phyloP scores from a whole-genome alignment of 306 rosid species.

The Cicer judaicum region DNA sequence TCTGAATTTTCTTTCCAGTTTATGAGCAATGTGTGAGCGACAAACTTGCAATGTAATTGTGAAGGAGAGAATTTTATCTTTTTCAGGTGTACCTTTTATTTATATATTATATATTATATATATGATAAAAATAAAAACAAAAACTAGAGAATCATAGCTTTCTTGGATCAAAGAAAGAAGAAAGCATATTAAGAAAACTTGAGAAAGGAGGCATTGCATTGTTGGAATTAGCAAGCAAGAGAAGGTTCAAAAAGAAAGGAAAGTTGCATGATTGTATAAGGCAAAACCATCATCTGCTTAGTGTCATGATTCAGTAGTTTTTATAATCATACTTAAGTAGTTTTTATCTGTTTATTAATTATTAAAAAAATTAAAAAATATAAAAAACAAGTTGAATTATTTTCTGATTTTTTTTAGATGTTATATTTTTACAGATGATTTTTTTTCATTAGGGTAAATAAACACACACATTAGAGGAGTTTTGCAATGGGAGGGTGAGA shows the following conservation, averaged over 20 bases:
- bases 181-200: slow-evolving; percentile 93
- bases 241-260: slow-evolving; percentile 59
- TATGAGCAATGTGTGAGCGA: slow-evolving; percentile 55
- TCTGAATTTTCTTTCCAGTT: slow-evolving; percentile 47
- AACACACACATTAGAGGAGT: too few species aligned
- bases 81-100: slow-evolving; percentile 48
- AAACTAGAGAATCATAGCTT: slow-evolving; percentile 75
- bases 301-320: neutral
- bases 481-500: too few species aligned
- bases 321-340: too few species aligned
- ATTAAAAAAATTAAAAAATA: too few species aligned
- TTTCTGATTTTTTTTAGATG: too few species aligned
- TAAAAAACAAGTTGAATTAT: too few species aligned
- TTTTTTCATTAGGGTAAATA: too few species aligned
- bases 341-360: too few species aligned
- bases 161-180: slow-evolving; percentile 84
- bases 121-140: neutral
- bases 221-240: slow-evolving; percentile 89
- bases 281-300: slow-evolving; percentile 57
- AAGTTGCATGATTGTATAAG: slow-evolving; percentile 55
- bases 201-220: slow-evolving; percentile 82
- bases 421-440: too few species aligned
- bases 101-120: slow-evolving; percentile 21
- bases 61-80: slow-evolving; percentile 55
- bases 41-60: slow-evolving; percentile 45